Base-by-base conservation (phyloP, 257 asterid species). In the Nicotiana sylvestris region DNA sequence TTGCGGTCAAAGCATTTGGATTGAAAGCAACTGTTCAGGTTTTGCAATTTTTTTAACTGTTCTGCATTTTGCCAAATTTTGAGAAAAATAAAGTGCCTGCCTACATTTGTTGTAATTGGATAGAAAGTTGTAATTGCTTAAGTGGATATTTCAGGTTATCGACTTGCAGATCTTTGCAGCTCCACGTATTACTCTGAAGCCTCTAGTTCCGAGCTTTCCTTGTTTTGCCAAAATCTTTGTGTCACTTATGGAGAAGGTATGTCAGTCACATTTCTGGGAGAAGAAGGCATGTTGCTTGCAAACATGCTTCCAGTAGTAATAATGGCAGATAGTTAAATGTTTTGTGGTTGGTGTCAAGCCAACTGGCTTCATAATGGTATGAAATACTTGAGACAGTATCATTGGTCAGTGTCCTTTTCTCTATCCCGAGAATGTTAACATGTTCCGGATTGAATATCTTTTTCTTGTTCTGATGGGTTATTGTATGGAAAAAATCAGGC, bases 151-250 rank as follows among this genome's bases (percentile, higher is more conserved):
- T 82, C 97, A 94, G 99, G 92, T 93, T 81, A 92, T 96, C 80
- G 99, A 96, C 89, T 85, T 96, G 88, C 99, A 96, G 85, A 86
- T 93, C 79, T 96, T 94, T 89, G 98, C 97, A 83, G 91, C 91
- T 29, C 99, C 99, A 25, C 99, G 98, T 66, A 93, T 96, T 85
- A 94, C 99, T 83, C 87, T 96, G n/a, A 96, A 94, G 95, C 98
- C 98, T 87, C 90, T 96, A 72, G 99, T 96, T 86, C 98, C 99
- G 81, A 94, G 98, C 88, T 96, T 96, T 89, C 99, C 99, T 80
- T 96, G 99, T 85, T 96, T 95, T 83, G 94, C 95, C 85, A 91
- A 88, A 81, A 93, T 95, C 43, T 35, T 27, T 51, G 93, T 95
- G 70, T 92, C 97, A 76, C 98, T 95, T 72, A 93, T 93, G 97